Base-by-base conservation (phyloP, 2,329 filamentous ascomycete genomes). In the Ophiostoma piceae region DNA sequence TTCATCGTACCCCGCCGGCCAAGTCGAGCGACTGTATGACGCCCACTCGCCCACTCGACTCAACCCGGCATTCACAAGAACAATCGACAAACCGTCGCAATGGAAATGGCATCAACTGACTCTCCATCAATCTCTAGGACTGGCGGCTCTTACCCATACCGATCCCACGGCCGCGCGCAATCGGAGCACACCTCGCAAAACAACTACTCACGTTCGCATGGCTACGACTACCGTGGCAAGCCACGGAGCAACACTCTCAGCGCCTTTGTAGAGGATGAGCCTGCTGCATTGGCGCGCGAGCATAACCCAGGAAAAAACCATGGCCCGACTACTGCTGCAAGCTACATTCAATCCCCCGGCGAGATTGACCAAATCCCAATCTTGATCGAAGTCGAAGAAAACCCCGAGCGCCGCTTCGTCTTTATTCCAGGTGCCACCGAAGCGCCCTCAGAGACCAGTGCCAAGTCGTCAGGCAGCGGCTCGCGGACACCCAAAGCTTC, bases 221-320 rank as follows among this genome's bases (percentile, higher is more conserved):
- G 47, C 1, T 19, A 5, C 60, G 19, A 19, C 14, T 35, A 26
- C 39, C 54, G 69, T 60, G 68, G 57, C 14, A 65, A 67, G 26
- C 66, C 67, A 16, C 71, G 70, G 5, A 64, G 73, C 54, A 83
- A 81, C 76, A 88, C 89, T 6, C 90, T 89, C 1, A 82, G 82
- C 22, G 88, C 90, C 3, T 87, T 79, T 47, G 89, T 90, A 66
- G 90, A 94, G 77, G 90, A 93, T 76, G 90, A 92, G 77, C 80
- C 77, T 19, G 83, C 81, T 16, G 86, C 90, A 8, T 78, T 92
- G 51, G 84, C 84, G 6, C 87, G 83, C 76, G 90, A 93, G 76
- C 79, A 85, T 74, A 82, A 83, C 32, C 76, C 78, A 19, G 3
- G 29, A 11, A n/a, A 26, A 22, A n/a, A 35, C 2, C 14, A 67